A percentile compares a stretch with the other conserved stretches of the same genome.
phyloP scores from a whole-genome alignment of 306 rosid species.

The Dryas octopetala region DNA sequence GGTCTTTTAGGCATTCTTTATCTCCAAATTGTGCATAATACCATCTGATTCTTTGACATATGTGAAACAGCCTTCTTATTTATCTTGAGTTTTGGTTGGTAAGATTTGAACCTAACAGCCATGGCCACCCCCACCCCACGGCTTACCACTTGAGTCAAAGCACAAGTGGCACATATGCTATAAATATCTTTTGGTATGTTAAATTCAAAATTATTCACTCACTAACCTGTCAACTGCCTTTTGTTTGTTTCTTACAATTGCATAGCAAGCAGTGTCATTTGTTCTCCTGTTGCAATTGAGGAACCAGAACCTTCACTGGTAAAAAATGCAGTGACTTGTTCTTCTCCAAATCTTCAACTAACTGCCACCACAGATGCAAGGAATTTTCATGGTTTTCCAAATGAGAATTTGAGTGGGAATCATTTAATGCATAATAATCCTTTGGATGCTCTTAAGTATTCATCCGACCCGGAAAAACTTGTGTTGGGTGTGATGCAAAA shows the following conservation, averaged over 20 bases:
- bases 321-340: constrained; percentile 2
- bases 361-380: constrained; percentile 22
- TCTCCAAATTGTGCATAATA: background rate
- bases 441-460: constrained; percentile 28
- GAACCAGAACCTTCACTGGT: constrained; percentile 14
- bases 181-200: background rate
- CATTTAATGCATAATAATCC: constrained; percentile 22
- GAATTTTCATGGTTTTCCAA: constrained; percentile 18
- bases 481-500: constrained; percentile 41
- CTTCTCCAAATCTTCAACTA: constrained; percentile 24
- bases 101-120: background rate
- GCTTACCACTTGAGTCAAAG: background rate
- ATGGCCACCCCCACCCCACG: no score
- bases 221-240: background rate
- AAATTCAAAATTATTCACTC: background rate
- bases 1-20: background rate
- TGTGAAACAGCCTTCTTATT: background rate
- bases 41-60: background rate
- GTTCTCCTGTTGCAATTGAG: constrained; percentile 14
- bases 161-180: background rate
- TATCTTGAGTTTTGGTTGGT: background rate
- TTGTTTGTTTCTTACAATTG: constrained; percentile 3
- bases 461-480: constrained; percentile 47
- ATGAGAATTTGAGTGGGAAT: constrained; percentile 24
- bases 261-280: constrained; percentile 11